Conservation (phyloP, 768 basidiomycete species). For the Pulveroboletus sp. region DNA sequence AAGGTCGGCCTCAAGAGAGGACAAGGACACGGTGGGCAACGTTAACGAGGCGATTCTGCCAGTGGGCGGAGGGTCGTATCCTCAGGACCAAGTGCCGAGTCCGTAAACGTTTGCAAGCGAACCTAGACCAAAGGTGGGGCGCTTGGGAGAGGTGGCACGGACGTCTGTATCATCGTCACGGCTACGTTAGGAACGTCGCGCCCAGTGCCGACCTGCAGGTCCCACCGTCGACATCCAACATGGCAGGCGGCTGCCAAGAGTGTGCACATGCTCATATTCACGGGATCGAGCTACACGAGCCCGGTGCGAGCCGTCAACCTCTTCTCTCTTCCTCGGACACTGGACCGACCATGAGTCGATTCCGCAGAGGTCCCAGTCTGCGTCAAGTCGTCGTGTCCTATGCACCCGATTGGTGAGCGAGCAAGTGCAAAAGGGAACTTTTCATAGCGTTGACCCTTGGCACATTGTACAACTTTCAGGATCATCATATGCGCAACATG, state of each 20-base stretch:
- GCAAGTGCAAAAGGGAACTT: background rate
- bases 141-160: background rate
- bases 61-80: too few species aligned
- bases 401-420: slow-evolving; percentile 66
- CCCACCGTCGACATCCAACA: background rate
- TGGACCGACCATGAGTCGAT: slow-evolving; percentile 7
- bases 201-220: too few species aligned
- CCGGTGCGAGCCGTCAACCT: background rate
- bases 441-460: background rate
- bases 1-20: too few species aligned
- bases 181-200: too few species aligned
- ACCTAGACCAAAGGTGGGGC: background rate
- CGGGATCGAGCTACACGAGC: background rate
- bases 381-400: slow-evolving; percentile 43
- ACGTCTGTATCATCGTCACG: too few species aligned
- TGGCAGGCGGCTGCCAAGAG: background rate
- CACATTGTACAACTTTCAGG: slow-evolving; percentile 38
- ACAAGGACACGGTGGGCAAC: too few species aligned
- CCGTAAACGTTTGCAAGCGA: too few species aligned
- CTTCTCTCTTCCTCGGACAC: background rate
- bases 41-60: too few species aligned
- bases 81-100: too few species aligned
- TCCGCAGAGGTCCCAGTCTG: slow-evolving; percentile 15
- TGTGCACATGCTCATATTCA: background rate
- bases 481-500: slow-evolving; percentile 55